These are phyloP conservation scores for Gossypium ekmanianum DNA, from an alignment of 345 rosid genomes.

Conservation along the genomic window DNA sequence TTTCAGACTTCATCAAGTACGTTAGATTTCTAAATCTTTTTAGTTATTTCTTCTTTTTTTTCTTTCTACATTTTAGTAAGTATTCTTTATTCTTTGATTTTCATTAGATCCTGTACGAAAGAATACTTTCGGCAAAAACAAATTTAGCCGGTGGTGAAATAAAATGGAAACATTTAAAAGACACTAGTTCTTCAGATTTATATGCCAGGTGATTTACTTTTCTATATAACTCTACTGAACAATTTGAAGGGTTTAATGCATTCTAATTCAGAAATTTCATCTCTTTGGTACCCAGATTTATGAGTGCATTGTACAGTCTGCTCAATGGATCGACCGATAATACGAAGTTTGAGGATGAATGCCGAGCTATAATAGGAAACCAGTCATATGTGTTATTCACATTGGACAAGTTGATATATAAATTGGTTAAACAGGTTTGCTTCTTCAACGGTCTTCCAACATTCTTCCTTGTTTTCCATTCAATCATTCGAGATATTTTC, in stretches of 20 bases:
- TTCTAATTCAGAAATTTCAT: slow-evolving; percentile 6
- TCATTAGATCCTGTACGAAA: slow-evolving; percentile 69
- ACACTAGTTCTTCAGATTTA: slow-evolving; percentile 44
- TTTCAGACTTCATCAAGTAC: slow-evolving; percentile 90
- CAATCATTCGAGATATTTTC: slow-evolving; percentile 22
- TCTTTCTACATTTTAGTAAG: slow-evolving; percentile 3
- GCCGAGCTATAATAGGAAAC: slow-evolving; percentile 91
- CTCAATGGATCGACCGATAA: slow-evolving; percentile 91
- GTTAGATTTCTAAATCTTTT: slow-evolving; percentile 9
- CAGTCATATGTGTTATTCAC: slow-evolving; percentile 90
- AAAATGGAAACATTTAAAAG: slow-evolving; percentile 51
- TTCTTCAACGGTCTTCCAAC: slow-evolving; percentile 12
- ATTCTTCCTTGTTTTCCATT: slow-evolving; percentile 14
- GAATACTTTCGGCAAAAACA: slow-evolving; percentile 75
- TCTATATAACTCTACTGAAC: slow-evolving; percentile 6
- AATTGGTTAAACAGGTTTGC: slow-evolving; percentile 85
- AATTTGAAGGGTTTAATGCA: background rate
- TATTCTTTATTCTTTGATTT: background rate
- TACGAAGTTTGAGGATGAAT: slow-evolving; percentile 95
- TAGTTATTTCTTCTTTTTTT: slow-evolving; percentile 14
- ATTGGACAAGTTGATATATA: slow-evolving; percentile 85
- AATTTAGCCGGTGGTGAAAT: slow-evolving; percentile 49
- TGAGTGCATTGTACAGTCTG: slow-evolving; percentile 68
- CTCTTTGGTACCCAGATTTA: slow-evolving; percentile 49
- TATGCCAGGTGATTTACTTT: slow-evolving; percentile 61